phyloP scores from a whole-genome alignment of 2,329 filamentous ascomycete species.

The Colletotrichum brevisporum region DNA sequence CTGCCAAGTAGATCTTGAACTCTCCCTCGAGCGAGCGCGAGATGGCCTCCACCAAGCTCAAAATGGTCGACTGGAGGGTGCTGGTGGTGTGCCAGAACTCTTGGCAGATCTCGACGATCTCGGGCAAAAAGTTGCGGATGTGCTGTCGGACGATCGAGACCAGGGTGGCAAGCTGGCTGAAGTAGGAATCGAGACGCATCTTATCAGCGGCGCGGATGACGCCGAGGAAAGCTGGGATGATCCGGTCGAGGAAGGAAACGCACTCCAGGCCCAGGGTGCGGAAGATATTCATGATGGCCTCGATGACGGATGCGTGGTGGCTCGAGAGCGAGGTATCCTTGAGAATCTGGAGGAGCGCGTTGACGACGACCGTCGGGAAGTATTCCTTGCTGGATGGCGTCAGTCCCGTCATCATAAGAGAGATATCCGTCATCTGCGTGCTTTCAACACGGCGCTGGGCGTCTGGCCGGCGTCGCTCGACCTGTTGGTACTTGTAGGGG shows the following conservation, averaged over 20 bases:
- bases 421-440: conserved; percentile 87
- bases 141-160: conserved; percentile 97
- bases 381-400: conserved; percentile 99
- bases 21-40: conserved; percentile 95
- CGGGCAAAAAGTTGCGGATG: conserved; percentile 89
- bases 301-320: conserved; percentile 94
- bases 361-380: conserved; percentile 97
- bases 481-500: conserved; percentile 96
- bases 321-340: conserved; percentile 91
- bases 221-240: conserved; percentile 91
- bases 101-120: conserved; percentile 87
- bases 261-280: conserved; percentile 96
- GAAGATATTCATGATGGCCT: conserved; percentile 99
- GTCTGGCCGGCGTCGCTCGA: conserved; percentile 90
- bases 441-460: conserved; percentile 76
- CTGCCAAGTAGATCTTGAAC: conserved; percentile 96
- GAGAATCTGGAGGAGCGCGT: conserved; percentile 91
- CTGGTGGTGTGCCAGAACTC: conserved; percentile 90
- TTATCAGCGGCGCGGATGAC: conserved; percentile 88
- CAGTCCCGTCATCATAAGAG: conserved; percentile 96
- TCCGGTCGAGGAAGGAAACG: conserved; percentile 92
- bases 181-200: conserved; percentile 91
- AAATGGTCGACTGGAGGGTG: conserved; percentile 89
- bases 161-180: conserved; percentile 93
- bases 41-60: conserved; percentile 93